Evolutionary conservation across 208 protist genomes (phyloP).

Genomic region (Trypanosoma theileri): DNA sequence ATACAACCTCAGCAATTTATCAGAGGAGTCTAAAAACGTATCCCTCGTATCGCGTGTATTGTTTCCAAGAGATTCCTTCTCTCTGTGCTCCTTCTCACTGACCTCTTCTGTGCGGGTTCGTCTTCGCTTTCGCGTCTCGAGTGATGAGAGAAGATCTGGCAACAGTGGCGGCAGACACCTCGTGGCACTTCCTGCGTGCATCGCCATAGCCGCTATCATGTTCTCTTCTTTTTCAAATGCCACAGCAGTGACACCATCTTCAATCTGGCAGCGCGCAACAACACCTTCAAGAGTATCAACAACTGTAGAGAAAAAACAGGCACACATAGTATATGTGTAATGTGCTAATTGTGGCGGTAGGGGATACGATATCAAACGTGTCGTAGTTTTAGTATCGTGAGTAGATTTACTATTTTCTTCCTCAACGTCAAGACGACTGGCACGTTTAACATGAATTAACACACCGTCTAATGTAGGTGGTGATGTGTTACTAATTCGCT

Average conservation of each 20-base stretch:
- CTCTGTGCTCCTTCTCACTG: neutral
- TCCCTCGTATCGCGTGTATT: neutral
- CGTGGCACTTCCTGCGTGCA: neutral
- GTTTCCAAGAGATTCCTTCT: neutral
- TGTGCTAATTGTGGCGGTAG: constrained; percentile 23
- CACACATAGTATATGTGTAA: constrained; percentile 13
- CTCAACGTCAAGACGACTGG: constrained; percentile 5
- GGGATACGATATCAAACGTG: neutral
- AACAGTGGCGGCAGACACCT: constrained; percentile 27
- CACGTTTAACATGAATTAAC: constrained; percentile 11
- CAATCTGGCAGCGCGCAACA: constrained; percentile 13
- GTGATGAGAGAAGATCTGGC: constrained; percentile 16
- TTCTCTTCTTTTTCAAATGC: constrained; percentile 17
- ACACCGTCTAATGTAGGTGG: constrained; percentile 4
- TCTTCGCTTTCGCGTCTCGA: neutral
- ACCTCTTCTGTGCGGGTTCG: neutral
- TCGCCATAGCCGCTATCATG: neutral
- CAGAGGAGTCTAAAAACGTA: neutral
- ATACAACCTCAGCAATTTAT: constrained; percentile 7
- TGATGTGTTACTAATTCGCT: neutral
- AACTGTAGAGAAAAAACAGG: constrained; percentile 1
- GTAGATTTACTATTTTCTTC: neutral
- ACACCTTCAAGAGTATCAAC: constrained; percentile 12
- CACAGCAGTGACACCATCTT: constrained; percentile 3
- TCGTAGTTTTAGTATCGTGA: too few relatives aligned